Base-by-base conservation (phyloP, 768 basidiomycete species). In the Suillus paluster region DNA sequence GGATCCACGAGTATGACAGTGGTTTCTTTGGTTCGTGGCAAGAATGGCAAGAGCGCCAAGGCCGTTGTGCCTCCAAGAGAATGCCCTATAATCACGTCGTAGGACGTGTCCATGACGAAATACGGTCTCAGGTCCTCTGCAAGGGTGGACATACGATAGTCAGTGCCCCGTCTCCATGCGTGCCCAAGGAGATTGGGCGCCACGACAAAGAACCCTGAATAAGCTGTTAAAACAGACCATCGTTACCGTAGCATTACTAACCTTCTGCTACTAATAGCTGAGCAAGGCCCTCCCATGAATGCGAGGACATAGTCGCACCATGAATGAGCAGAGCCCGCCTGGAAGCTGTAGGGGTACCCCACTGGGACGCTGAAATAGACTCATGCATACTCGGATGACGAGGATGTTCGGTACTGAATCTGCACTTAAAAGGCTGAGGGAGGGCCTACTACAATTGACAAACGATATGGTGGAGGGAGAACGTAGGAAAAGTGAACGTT, bases 31-130 rank as follows among this genome's bases (percentile, higher is more conserved):
- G 59, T 58, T 8, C 25, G n/a, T 30, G 63, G 59, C 4, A 66
- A 57, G 52, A 60, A 52, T 12, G 65, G 60, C 45, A 68, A 59
- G 60, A 68, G 64, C 25, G 64, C 54, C 56, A 62, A 55, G 25
- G 39, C 15, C 11, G 63, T 57, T 17, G 66, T 19, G 34, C 48
- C 60, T 15, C 68, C 68, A n/a, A 69, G 46, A 11, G 68, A 69
- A 50, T 66, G 68, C n/a, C 68, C 68, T 8, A 68, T 62, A 60
- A 66, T 62, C 59, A 69, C 38, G 27, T 69, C 67, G 39, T 62
- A 66, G 25, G 30, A 33, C 39, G 15, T 55, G 25, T 19, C 57
- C 25, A 27, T 27, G 33, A 46, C 46, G 17, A 68, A 65, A 46
- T 65, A 66, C 7, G 67, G 62, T 14, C 39, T 57, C 12, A 63